A percentile compares a stretch with the other conserved stretches of the same genome.
These are phyloP conservation scores for Pichia manshurica DNA, from an alignment of 805 yeast species.

Conservation along the genomic window DNA sequence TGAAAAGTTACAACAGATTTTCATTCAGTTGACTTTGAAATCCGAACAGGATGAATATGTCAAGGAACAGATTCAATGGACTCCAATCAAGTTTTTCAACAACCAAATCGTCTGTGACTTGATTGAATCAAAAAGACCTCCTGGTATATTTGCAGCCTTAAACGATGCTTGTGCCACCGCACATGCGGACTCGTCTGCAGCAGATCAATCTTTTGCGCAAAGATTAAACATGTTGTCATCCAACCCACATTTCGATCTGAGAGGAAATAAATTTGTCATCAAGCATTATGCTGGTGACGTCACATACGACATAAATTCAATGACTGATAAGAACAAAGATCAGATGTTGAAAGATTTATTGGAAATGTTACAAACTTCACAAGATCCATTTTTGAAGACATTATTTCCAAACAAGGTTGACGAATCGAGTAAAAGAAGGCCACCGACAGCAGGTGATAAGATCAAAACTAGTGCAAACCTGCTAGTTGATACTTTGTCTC, in stretches of 20 bases:
- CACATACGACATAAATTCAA: conserved; percentile 77
- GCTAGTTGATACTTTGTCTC: conserved; percentile 80
- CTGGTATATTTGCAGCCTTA: conserved; percentile 92
- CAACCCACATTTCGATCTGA: conserved; percentile 83
- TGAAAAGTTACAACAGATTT: conserved; percentile 93
- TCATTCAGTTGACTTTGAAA: conserved; percentile 89
- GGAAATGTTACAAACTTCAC: conserved; percentile 68
- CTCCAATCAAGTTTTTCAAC: conserved; percentile 94
- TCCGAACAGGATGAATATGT: conserved; percentile 98
- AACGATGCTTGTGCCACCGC: conserved; percentile 98
- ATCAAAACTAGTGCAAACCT: conserved; percentile 88
- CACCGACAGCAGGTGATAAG: conserved; percentile 95
- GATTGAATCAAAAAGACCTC: conserved; percentile 90
- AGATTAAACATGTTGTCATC: conserved; percentile 76
- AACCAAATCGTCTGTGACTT: conserved; percentile 95
- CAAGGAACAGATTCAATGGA: conserved; percentile 93
- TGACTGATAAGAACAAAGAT: conserved; percentile 97
- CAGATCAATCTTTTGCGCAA: conserved; percentile 93
- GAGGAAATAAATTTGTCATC: conserved; percentile 80
- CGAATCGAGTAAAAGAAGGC: conserved; percentile 64
- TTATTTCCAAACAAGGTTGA: conserved; percentile 65
- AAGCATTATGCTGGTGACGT: conserved; percentile 99
- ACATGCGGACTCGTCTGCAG: conserved; percentile 94
- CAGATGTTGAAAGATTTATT: conserved; percentile 83
- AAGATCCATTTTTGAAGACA: conserved; percentile 52